Base-by-base conservation (phyloP, 2,329 filamentous ascomycete genomes). In the Neofusicoccum umdonicola region DNA sequence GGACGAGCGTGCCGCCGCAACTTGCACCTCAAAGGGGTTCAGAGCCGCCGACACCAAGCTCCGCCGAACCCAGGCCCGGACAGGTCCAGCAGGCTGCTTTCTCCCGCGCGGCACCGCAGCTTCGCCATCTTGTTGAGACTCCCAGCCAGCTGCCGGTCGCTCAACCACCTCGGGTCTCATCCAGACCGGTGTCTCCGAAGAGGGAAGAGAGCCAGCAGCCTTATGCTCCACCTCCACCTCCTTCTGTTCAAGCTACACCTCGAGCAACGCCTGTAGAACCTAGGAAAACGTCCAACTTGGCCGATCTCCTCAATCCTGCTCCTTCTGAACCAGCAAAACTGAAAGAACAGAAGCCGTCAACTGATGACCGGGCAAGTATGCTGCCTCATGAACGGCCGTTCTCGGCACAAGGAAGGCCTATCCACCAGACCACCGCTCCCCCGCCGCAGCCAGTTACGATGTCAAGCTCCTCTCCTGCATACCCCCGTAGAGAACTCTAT, bases 251-350 rank as follows among this genome's bases (percentile, higher is more conserved):
- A 31, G 22, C 63, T 35, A 22, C 48, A 19, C n/a, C 67, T 56
- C 51, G 60, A 3, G 47, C 64, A 7, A 73, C 74, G 61, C 72
- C 75, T 66, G 68, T 70, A 13, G 63, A 70, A n/a, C 64, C 67
- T 17, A 65, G 56, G 2, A 72, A 73, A 50, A 77, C 74, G 62
- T 77, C 76, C 6, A 78, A 77, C 57, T 44, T 79, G 13, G 69
- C 77, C 63, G 77, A 74, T 3, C 62, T 79, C 15, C 71, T 79
- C 13, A 79, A 79, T 63, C 58, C 66, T 37, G 74, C 51, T 39
- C 42, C 62, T 17, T 64, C 51, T 3, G 62, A 64, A 22, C 62
- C 62, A 15, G 11, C 62, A 12, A 58, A 58, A 44, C 51, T 42
- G 11, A 56, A 58, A 17, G 62, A 64, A 12, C 62, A 42, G 35